phyloP scores from a whole-genome alignment of 208 protist genomes.

The Crithidia fasciculata region DNA sequence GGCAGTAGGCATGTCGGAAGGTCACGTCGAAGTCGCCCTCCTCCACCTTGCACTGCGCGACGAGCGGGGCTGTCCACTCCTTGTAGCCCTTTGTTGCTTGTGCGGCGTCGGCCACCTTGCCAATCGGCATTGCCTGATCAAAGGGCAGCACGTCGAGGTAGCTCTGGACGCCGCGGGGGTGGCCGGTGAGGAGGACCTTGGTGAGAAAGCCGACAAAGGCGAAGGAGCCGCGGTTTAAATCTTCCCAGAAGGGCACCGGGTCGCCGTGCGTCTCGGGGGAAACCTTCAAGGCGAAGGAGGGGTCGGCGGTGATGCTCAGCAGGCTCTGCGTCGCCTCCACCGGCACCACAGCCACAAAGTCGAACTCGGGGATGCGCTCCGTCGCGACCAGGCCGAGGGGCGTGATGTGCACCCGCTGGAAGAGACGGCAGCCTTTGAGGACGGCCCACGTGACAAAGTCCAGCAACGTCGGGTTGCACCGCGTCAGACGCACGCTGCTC shows the following conservation, averaged over 20 bases:
- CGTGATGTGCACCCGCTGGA: conserved; percentile 87
- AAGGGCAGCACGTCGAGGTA: conserved; percentile 87
- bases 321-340: conserved; percentile 80
- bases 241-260: conserved; percentile 77
- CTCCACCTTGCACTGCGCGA: conserved; percentile 58
- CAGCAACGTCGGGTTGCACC: conserved; percentile 84
- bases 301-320: conserved; percentile 63
- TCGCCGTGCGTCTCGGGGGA: conserved; percentile 68
- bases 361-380: conserved; percentile 80
- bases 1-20: conserved; percentile 84
- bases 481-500: conserved; percentile 59
- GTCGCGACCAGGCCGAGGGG: conserved; percentile 77
- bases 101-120: conserved; percentile 62
- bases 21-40: conserved; percentile 69
- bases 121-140: conserved; percentile 78
- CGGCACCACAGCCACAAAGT: conserved; percentile 87
- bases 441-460: conserved; percentile 92
- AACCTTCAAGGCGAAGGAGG: conserved; percentile 69
- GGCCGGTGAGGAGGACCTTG: conserved; percentile 64
- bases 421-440: conserved; percentile 84
- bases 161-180: conserved; percentile 75
- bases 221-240: conserved; percentile 80
- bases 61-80: conserved; percentile 58
- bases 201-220: conserved; percentile 76
- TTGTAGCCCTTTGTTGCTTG: conserved; percentile 73